phyloP scores from a whole-genome alignment of 768 basidiomycete species.

The Amanita muscaria region DNA sequence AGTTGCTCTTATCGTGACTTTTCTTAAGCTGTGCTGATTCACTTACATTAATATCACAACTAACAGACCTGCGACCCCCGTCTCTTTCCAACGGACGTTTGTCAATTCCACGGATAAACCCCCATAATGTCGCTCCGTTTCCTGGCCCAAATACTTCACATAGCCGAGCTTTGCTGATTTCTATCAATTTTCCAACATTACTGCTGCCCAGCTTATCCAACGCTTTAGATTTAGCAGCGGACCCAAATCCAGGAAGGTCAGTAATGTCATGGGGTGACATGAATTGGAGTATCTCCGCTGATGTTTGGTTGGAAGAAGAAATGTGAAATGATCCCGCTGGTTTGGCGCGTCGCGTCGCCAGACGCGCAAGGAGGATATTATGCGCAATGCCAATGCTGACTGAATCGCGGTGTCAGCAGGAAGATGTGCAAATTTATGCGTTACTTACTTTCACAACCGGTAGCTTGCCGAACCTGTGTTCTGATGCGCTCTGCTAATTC shows the following conservation, averaged over 20 bases:
- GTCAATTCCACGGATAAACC: constrained; percentile 79
- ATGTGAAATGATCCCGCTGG: constrained; percentile 85
- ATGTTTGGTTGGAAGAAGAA: constrained; percentile 13
- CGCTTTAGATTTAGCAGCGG: constrained; percentile 68
- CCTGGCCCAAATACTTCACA: constrained; percentile 69
- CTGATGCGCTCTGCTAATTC: constrained; percentile 79
- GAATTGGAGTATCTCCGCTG: constrained; percentile 40
- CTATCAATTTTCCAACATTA: constrained; percentile 57
- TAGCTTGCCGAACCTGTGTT: constrained; percentile 63
- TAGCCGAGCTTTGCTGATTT: constrained; percentile 54
- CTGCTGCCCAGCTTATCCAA: constrained; percentile 68
- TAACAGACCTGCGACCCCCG: constrained; percentile 84
- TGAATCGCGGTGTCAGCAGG: constrained; percentile 18
- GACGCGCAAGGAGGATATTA: constrained; percentile 86
- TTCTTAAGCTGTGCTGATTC: no score
- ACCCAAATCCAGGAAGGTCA: constrained; percentile 84
- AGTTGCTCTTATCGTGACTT: background rate
- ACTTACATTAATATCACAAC: constrained; percentile 90
- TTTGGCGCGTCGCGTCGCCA: constrained; percentile 88
- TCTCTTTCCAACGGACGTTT: constrained; percentile 71
- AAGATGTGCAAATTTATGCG: background rate
- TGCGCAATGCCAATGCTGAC: constrained; percentile 89
- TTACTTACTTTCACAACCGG: constrained; percentile 71
- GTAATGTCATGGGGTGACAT: constrained; percentile 66
- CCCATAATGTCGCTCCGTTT: constrained; percentile 80